Conservation (phyloP, 2,329 filamentous ascomycete species). For the Aspergillus clavatus region DNA sequence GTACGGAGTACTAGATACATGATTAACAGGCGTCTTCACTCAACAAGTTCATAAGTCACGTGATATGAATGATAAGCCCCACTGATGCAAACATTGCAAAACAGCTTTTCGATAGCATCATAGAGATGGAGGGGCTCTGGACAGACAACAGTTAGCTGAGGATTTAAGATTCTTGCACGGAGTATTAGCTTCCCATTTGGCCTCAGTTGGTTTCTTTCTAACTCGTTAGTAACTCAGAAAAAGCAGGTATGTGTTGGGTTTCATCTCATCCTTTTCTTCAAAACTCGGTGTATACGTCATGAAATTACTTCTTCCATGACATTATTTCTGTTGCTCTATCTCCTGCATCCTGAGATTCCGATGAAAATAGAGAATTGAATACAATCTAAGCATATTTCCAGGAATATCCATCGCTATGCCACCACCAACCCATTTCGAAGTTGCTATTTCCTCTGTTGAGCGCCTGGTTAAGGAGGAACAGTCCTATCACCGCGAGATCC, state of each 20-base stretch:
- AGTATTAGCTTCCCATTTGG: not conserved
- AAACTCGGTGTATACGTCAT: not conserved
- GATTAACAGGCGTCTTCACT: constrained; percentile 29
- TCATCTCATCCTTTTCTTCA: not conserved
- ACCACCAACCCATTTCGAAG: constrained; percentile 74
- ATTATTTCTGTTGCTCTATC: not conserved
- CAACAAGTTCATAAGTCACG: constrained; percentile 1
- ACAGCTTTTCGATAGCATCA: constrained; percentile 13
- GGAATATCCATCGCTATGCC: constrained; percentile 57
- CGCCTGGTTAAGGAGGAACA: constrained; percentile 88
- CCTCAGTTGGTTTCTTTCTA: not conserved
- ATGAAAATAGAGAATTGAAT: not conserved
- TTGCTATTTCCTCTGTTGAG: constrained; percentile 72
- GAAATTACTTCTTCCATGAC: not conserved
- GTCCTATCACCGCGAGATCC: constrained; percentile 82
- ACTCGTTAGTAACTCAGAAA: not conserved
- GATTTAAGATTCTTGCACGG: not conserved
- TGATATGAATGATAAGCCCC: too few species aligned
- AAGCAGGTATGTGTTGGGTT: too few species aligned
- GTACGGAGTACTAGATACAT: constrained; percentile 42
- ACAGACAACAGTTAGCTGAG: not conserved
- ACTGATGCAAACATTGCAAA: constrained; percentile 23
- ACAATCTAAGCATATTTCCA: not conserved
- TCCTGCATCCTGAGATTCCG: not conserved
- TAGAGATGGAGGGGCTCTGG: constrained; percentile 13